Evolutionary conservation across 768 basidiomycete species (phyloP).

Genomic region (Podaxis carcinomalis): DNA sequence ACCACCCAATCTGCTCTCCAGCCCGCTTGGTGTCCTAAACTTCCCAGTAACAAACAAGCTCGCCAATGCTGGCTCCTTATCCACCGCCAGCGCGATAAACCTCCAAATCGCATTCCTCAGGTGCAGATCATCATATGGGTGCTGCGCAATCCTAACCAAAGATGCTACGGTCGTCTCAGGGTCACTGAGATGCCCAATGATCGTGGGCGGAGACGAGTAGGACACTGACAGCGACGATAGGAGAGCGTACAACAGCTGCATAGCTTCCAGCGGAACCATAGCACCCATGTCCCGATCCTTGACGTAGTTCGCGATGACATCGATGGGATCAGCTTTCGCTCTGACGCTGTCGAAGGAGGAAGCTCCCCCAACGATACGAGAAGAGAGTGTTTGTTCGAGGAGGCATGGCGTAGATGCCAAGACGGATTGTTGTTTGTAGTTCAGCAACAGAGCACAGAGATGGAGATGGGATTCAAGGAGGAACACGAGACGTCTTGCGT

Average conservation of each 20-base stretch:
- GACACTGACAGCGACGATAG: constrained; percentile 59
- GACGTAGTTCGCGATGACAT: constrained; percentile 66
- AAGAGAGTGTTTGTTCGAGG: constrained; percentile 74
- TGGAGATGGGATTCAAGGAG: constrained; percentile 65
- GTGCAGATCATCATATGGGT: constrained; percentile 74
- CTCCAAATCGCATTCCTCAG: constrained; percentile 79
- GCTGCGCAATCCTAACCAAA: constrained; percentile 67
- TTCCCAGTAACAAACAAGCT: constrained; percentile 74
- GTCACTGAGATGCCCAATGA: constrained; percentile 74
- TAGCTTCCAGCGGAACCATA: constrained; percentile 60
- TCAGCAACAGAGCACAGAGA: constrained; percentile 58
- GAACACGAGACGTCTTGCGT: constrained; percentile 63
- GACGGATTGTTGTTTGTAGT: constrained; percentile 51
- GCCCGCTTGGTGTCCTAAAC: constrained; percentile 45
- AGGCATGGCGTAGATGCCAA: constrained; percentile 49
- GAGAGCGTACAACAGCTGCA: constrained; percentile 62
- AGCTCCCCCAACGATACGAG: constrained; percentile 49
- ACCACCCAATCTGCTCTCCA: constrained; percentile 36
- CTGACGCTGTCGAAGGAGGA: constrained; percentile 40
- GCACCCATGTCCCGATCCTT: constrained; percentile 59
- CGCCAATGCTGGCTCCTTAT: constrained; percentile 83
- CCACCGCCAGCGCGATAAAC: constrained; percentile 75
- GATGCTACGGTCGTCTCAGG: constrained; percentile 67
- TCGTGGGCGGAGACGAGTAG: constrained; percentile 62
- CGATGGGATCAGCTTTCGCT: constrained; percentile 64